Evolutionary conservation across 2,329 filamentous ascomycete genomes (phyloP), one percentile per base, ranked within the genome.

Genomic region (Septoria petroselini): DNA sequence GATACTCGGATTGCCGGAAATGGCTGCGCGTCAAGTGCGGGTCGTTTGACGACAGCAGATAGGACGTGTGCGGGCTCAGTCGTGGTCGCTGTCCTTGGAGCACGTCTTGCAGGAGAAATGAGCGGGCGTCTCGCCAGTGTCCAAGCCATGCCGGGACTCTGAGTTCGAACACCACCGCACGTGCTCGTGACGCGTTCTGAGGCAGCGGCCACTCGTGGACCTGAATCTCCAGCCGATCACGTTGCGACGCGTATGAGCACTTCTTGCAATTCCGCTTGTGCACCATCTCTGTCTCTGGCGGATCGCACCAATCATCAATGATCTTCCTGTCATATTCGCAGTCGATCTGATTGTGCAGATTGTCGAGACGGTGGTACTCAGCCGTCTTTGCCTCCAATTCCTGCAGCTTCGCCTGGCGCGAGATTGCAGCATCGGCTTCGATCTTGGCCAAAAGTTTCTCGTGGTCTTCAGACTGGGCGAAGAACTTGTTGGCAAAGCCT

Each of bases 121-220:
- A 17, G 11, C 41, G 30, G 3, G 70, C 66, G 47, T 80, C 71
- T 9, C 81, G 70, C 60, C 82, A 84, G 0, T 65, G 62, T 2
- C 66, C 65, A 17, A 81, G 73, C 3, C 65, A 65, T 2, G 57
- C 25, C 0, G 80, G 80, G 17, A 70, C 67, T 0, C 45, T 52
- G 1, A 83, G 62, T 53, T 83, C 80, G 42, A 83, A 80, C 0
- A 82, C 54, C 0, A 78, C 64, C 0, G 68, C 69, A 25, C 74
- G 73, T n/a, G 66, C 67, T 7, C 69, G 57, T 2, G 62, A 51
- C 0, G 59, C 39, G 2, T 68, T 48, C 0, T 42, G 31, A 2
- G 79, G 79, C 0, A 83, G 65, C 1, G 72, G 75, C 43, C 75
- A 67, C 56, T 83, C 80, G 34, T 77, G 71, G 1, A 75, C 62